Evolutionary conservation across 2,329 filamentous ascomycete species (phyloP), one percentile per base, ranked within the genome.

Genomic region (Aquanectria penicillioides): DNA sequence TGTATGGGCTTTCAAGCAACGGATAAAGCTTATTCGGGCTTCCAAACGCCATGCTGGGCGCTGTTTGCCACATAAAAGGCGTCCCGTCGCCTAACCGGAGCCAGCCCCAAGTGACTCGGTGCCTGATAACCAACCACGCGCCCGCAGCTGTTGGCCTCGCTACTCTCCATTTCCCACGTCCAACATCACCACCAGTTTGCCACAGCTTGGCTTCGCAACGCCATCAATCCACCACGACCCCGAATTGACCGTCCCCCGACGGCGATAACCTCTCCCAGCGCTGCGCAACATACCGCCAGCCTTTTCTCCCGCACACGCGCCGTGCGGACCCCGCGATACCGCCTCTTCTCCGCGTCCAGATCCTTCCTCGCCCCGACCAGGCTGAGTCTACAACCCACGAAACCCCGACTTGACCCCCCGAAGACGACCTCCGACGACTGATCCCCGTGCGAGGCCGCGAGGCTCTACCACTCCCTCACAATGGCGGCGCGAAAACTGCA

Each of bases 401-500:
- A 53, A 63, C 33, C 34, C 50, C 36, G 20, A 34, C 20, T 26
- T 28, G 5, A 18, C 18, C 18, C 34, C 44, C 23, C 44, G 38
- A 61, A 49, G 33, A 64, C 25, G 33, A 31, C 57, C 22, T 50
- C 57, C 48, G 44, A 12, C 22, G 33, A 59, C 29, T 43, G 38
- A 57, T 33, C 52, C 59, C 49, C 51, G 17, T n/a, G 26, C 50
- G 56, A 64, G 49, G 62, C 65, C 47, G 37, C 49, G 50, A 64
- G 61, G 62, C 62, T 51, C 33, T 61, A 57, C 49, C 51, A 38
- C 53, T 61, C 59, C 40, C 54, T 57, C 79, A 85, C 77, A 71
- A 99, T 99, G 95, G 93, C 95, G 71, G 92, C 92, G 76, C 89
- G 95, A 77, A 99, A 99, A 85, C 86, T 97, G 71, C 92, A 95